A percentile compares a stretch with the other conserved stretches of the same genome.
Evolutionary conservation across 2,329 filamentous ascomycete species (phyloP).

Genomic region (Phialocephala sp.): DNA sequence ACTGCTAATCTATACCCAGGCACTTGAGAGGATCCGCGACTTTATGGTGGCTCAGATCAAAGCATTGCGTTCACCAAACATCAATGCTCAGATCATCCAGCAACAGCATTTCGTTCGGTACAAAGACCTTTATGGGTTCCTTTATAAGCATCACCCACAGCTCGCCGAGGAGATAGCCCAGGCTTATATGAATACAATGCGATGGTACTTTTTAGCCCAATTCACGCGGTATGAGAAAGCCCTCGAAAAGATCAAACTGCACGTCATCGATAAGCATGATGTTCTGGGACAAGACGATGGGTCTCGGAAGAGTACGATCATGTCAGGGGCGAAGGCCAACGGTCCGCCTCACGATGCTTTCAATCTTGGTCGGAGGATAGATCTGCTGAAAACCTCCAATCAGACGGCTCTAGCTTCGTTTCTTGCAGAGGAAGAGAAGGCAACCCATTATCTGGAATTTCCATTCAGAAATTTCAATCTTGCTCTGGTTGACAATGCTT

Average conservation of each 20-base stretch:
- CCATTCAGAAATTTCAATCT: conserved; percentile 96
- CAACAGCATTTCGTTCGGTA: conserved; percentile 89
- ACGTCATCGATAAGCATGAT: conserved; percentile 82
- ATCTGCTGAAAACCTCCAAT: conserved; percentile 76
- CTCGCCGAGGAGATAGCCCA: conserved; percentile 89
- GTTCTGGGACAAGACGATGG: conserved; percentile 80
- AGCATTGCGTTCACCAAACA: conserved; percentile 89
- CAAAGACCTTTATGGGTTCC: conserved; percentile 86
- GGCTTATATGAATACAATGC: conserved; percentile 98
- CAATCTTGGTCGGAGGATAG: conserved; percentile 83
- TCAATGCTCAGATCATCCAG: conserved; percentile 96
- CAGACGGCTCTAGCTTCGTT: conserved; percentile 84
- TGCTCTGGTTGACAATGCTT: conserved; percentile 90
- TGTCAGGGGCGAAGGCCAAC: conserved; percentile 56
- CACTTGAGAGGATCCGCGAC: conserved; percentile 92
- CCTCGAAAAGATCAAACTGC: conserved; percentile 82
- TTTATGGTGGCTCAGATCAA: conserved; percentile 95
- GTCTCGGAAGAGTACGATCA: conserved; percentile 65
- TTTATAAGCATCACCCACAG: conserved; percentile 80
- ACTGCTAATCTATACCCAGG: conserved; percentile 52
- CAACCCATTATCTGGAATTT: conserved; percentile 84
- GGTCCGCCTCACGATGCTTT: conserved; percentile 82
- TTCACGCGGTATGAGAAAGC: conserved; percentile 88
- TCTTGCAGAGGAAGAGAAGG: conserved; percentile 87
- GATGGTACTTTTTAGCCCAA: conserved; percentile 95